Evolutionary conservation across 306 rosid genomes (phyloP), one percentile per base, ranked within the genome.

Genomic region (Chamaecrista fasciculata): DNA sequence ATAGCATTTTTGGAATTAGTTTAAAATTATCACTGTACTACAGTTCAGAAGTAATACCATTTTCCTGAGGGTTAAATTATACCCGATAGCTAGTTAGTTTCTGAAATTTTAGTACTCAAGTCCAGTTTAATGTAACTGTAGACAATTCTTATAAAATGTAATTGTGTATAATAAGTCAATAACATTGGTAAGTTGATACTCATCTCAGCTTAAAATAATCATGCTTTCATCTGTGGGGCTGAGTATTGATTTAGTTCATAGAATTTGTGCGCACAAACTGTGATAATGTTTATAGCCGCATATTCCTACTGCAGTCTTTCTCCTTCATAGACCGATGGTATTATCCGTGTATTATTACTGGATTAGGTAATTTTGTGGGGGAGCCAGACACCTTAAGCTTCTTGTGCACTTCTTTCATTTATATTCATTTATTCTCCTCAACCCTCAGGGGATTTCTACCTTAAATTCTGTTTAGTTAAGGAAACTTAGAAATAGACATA

Each of bases 31-130:
- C 25, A 33, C 42, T 19, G 26, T 8, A 59, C 28, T 68, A 34
- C 50, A 67, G 57, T 57, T 34, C 19, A 64, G 36, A 52, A 61
- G 37, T 62, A 46, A 46, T 26, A 52, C 67, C 50, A 67, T 53
- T 79, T 73, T 73, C 26, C 42, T 29, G 23, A 36, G 70, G 31
- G 20, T 66, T 59, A 19, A 46, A 19, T 37, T 62, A 62, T 71
- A 11, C 36, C 31, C 18, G 9, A 12, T 18, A 19, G 47, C 16
- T 52, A 8, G 28, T 49, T 50, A 29, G 10, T 33, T 53, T 50
- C 10, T 67, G 20, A 66, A 66, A 29, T 66, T 48, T 34, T 47
- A 11, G 15, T 19, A 9, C 15, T 39, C 8, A 51, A 51, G 11
- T 36, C 31, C 8, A 12, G 21, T 48, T 67, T 20, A 49, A 14